These are phyloP conservation scores for Starmerella asiatica DNA, from an alignment of 805 yeast species.

Conservation along the genomic window DNA sequence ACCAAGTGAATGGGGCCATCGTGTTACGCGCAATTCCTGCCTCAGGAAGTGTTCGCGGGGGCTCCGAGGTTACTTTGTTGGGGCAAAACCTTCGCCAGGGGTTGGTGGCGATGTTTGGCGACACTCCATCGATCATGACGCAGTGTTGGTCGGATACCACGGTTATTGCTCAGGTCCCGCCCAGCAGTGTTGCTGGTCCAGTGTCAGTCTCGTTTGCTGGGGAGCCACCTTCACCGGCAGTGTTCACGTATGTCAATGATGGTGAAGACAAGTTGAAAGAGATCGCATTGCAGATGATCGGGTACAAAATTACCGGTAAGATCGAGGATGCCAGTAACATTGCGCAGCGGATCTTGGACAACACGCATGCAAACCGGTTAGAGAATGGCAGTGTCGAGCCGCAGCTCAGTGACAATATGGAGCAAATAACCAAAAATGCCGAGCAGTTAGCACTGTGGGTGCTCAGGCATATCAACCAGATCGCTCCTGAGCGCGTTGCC, in stretches of 20 bases:
- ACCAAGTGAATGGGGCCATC: conserved; percentile 14
- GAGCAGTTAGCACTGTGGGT: conserved; percentile 22
- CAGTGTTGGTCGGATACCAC: conserved; percentile 96
- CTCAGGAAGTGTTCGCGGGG: conserved; percentile 92
- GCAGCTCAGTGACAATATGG: neutral
- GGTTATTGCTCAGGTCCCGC: conserved; percentile 85
- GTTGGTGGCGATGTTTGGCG: conserved; percentile 73
- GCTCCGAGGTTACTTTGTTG: conserved; percentile 81
- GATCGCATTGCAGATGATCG: conserved; percentile 89
- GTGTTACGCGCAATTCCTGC: conserved; percentile 87
- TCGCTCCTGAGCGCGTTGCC: conserved; percentile 30
- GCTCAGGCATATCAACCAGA: conserved; percentile 24
- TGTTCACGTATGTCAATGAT: conserved; percentile 88
- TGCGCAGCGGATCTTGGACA: conserved; percentile 65
- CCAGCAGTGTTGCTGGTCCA: conserved; percentile 79
- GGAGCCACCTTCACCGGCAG: conserved; percentile 27
- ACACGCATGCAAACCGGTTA: neutral
- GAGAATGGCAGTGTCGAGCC: neutral
- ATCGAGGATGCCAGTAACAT: conserved; percentile 89
- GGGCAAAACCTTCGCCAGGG: conserved; percentile 83
- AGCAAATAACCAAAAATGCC: conserved; percentile 15
- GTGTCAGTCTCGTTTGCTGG: conserved; percentile 73
- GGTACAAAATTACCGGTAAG: conserved; percentile 90
- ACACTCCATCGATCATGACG: conserved; percentile 40
- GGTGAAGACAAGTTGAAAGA: conserved; percentile 91